Evolutionary conservation across 176 grass and related monocot species (phyloP), one percentile per base, ranked within the genome.

Genomic region (Bromus sterilis): DNA sequence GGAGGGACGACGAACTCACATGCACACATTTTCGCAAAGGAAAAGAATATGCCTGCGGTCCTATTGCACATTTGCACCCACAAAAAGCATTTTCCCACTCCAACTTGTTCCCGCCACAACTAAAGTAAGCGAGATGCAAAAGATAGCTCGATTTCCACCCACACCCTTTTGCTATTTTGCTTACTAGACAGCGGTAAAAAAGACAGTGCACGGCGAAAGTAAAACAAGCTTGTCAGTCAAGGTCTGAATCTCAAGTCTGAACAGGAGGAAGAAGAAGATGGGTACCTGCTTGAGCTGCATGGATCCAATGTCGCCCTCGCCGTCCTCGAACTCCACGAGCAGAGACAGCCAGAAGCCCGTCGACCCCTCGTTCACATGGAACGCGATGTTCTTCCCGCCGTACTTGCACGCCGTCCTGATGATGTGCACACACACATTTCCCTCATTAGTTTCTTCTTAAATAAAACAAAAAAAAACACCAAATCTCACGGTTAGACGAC

Each of bases 251-350:
- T n/a, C n/a, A n/a, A 3, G 40, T 9, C 40, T 42, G 40, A 4
- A 21, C 49, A 1, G 9, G 36, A 37, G 9, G 36, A 18, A 35
- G 73, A 34, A 3, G 33, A 49, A 0, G 20, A 6, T 78, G 1
- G 36, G 2, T 90, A 93, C 96, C 86, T 93, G 97, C 90, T 93
- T 87, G 10, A 99, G 90, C 78, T 93, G 93, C 93, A 99, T 95
- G 85, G 97, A 87, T 80, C 96, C 97, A 57, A 99, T 87, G 81
- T 99, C 97, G 32, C 97, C 97, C 79, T 96, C 87, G 21, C 86
- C 97, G 83, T 93, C 89, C 91, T 99, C 93, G 60, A 91, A 99
- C 87, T 95, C 97, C 73, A 99, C 80, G 34, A 99, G 87, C 67
- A 99, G 89, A 12, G 93, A 99, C 21, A 99, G 85, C 97, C 97